phyloP scores from a whole-genome alignment of 2,329 filamentous ascomycete genomes.

The Pochonia chlamydosporia region DNA sequence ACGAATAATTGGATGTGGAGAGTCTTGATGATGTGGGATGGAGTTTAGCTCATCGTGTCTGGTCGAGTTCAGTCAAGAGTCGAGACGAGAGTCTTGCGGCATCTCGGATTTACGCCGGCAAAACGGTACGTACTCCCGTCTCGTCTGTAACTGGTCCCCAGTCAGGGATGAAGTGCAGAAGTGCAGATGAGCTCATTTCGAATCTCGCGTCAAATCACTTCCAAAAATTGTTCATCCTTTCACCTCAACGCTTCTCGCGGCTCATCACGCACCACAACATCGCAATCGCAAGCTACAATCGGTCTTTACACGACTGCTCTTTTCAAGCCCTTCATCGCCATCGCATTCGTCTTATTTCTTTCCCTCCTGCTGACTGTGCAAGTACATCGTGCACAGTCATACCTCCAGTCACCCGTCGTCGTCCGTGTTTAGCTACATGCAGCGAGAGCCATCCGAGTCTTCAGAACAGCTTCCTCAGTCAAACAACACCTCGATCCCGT shows the following conservation, averaged over 20 bases:
- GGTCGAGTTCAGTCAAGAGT: no score
- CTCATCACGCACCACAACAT: not conserved
- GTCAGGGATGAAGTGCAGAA: no score
- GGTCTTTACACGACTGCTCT: not conserved
- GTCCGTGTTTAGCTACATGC: conserved; percentile 54
- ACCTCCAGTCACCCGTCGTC: conserved; percentile 21
- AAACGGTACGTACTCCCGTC: not conserved
- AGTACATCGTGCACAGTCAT: conserved; percentile 44
- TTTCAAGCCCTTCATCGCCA: not conserved
- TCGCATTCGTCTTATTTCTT: no score
- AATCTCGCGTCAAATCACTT: no score
- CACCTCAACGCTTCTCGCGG: not conserved
- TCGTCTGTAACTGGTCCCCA: not conserved
- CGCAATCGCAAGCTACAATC: not conserved
- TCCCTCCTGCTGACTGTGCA: conserved; percentile 44
- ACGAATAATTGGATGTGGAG: no score
- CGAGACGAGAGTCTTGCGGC: no score
- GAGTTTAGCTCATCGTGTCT: no score
- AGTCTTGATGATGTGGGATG: no score
- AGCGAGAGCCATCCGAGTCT: conserved; percentile 48
- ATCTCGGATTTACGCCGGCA: not conserved
- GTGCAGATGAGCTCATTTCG: no score
- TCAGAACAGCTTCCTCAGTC: conserved; percentile 34
- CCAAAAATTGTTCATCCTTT: no score
- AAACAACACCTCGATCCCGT: conserved; percentile 26